phyloP scores from a whole-genome alignment of 306 rosid genomes.

The Cicer arietinum region DNA sequence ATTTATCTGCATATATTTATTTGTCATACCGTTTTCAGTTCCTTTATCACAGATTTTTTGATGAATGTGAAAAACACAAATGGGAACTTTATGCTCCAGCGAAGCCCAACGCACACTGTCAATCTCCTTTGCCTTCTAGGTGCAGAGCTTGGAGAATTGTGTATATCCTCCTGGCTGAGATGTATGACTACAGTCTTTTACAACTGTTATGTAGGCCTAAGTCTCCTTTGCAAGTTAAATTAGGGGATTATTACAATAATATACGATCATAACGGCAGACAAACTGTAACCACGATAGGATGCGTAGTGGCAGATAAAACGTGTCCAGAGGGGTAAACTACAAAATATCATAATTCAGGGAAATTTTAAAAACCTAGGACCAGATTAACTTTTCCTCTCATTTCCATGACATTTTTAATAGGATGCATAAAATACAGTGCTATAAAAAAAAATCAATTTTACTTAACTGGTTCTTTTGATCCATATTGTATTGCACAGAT shows the following conservation, averaged over 20 bases:
- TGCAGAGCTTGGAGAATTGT: not conserved
- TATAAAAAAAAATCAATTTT: conserved; percentile 18
- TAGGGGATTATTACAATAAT: not conserved
- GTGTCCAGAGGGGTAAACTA: not conserved
- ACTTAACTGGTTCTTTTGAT: conserved; percentile 48
- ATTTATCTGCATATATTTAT: not conserved
- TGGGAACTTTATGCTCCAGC: not conserved
- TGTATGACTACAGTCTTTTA: not conserved
- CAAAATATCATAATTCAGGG: conserved; percentile 2
- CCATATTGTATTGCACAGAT: conserved; percentile 40
- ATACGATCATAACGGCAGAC: not conserved
- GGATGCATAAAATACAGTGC: not conserved
- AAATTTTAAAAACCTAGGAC: conserved; percentile 2
- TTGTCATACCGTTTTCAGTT: not conserved
- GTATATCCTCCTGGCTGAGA: not conserved
- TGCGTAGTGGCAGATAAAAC: not conserved
- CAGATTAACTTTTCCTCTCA: conserved; percentile 20
- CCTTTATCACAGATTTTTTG: not conserved
- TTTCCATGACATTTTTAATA: conserved; percentile 37
- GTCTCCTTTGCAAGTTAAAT: not conserved
- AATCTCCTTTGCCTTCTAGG: not conserved
- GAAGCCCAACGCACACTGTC: not conserved
- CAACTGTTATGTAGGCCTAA: not conserved
- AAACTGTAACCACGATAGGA: not conserved
- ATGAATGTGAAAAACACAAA: not conserved